Evolutionary conservation across 768 basidiomycete genomes (phyloP).

Genomic region (Amanita muscaria): DNA sequence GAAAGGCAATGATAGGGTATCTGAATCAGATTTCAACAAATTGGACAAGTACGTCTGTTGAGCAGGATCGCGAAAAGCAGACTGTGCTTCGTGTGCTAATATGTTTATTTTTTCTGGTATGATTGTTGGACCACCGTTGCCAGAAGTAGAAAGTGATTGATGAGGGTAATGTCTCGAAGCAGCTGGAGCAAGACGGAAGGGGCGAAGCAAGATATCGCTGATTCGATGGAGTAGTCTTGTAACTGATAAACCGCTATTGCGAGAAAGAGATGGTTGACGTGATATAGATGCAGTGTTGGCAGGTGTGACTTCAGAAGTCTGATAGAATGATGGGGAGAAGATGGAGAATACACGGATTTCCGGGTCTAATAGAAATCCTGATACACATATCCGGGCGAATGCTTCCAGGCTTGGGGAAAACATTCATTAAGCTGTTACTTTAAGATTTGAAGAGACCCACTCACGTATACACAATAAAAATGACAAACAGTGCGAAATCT

Average conservation of each 20-base stretch:
- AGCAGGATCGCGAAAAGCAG: constrained; percentile 33
- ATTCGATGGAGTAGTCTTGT: constrained; percentile 37
- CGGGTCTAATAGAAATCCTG: constrained; percentile 83
- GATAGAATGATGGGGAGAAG: constrained; percentile 31
- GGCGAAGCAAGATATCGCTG: constrained; percentile 39
- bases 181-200: constrained; percentile 38
- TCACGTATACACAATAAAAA: constrained; percentile 85
- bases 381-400: constrained; percentile 80
- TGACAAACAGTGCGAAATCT: constrained; percentile 72
- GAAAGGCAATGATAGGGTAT: constrained; percentile 51
- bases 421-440: background rate
- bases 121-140: background rate
- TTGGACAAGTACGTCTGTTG: constrained; percentile 44
- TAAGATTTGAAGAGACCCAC: constrained; percentile 19
- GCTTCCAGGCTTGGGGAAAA: constrained; percentile 61
- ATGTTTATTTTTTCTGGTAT: constrained; percentile 7
- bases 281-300: constrained; percentile 19
- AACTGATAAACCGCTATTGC: constrained; percentile 34
- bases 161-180: constrained; percentile 21
- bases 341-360: constrained; percentile 48
- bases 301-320: constrained; percentile 21
- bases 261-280: constrained; percentile 30
- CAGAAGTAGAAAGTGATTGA: constrained; percentile 9
- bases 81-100: constrained; percentile 27
- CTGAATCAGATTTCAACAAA: constrained; percentile 36